Base-by-base conservation (phyloP, 768 basidiomycete genomes). In the Trametes sanguinea region DNA sequence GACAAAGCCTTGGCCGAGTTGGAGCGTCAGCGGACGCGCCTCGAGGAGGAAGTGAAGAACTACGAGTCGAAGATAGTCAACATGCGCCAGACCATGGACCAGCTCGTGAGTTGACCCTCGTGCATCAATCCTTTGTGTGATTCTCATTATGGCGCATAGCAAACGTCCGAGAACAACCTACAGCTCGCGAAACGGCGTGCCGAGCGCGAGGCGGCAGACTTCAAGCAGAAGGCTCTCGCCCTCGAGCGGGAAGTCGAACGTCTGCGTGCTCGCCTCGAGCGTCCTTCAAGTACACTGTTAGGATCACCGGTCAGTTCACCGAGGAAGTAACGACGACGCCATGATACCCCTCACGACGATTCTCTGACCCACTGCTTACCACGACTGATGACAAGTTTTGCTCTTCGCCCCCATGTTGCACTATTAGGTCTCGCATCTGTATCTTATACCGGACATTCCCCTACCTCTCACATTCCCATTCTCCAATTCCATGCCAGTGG, bases 171-270 rank as follows among this genome's bases (percentile, higher is more conserved):
- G 74, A 85, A 77, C 63, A 78, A 81, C n/a, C 76, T 92, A 3
- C 85, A 87, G 66, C 79, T 88, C 10, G 83, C 82, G 27, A 91
- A 91, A 73, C 85, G 90, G 35, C 81, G 89, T 45, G 88, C 87
- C 40, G 91, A 92, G 67, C 81, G 89, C 42, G 90, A 93, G 66
- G 88, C 87, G 33, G 83, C 76, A 5, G 90, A 93, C 65, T 85
- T 83, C 68, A 89, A 85, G 72, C 88, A 90, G 72, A 83, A 83
- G 62, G 80, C 85, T 44, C 77, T 91, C 14, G 87, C 86, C 45
- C 76, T 87, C 37, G 86, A 89, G 62, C 80, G 83, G 14, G 87
- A 89, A 70, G 77, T 89, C n/a, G 88, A 89, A 70, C 77, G 88
- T 42, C 76, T 89, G 43, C 81, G 85, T n/a, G 81, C 79, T 70